Base-by-base conservation (phyloP, 140 eudicot species). In the Erigeron philadelphicus region DNA sequence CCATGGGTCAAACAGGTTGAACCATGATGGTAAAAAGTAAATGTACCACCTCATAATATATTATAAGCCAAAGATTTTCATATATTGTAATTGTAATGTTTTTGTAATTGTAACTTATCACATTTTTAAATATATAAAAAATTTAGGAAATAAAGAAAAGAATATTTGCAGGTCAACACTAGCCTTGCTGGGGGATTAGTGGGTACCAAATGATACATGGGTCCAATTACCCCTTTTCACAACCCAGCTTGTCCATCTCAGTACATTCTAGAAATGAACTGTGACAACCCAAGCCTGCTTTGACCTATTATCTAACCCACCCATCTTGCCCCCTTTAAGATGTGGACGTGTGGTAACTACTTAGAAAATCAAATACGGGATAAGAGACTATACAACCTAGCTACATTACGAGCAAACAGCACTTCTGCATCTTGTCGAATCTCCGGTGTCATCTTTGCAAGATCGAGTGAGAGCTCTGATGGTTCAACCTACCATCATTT, bases 401-500 rank as follows among this genome's bases (percentile, higher is more conserved):
- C 99, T 44, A 93, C 99, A 76, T 84, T 81, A 72, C 99, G 97
- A 25, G 99, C 99, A 82, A 89, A 89, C 47, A 93, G 68, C 6
- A 93, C 87, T 75, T 93, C 95, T 18, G 75, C 81, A 64, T 95
- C 78, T 82, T 93, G 99, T 64, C 99, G 84, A 80, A 93, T 81
- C 76, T 83, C 89, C 42, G 94, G 85, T 59, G 94, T 83, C 99
- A 93, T 93, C 85, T 93, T 87, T 63, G 97, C 93, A 63, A 93
- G 94, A 82, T 93, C 99, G 76, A 93, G 97, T 31, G 99, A 93
- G 67, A 93, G 89, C 83, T 93, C 97, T 74, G 97, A 87, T 76
- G 99, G 95, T 85, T 93, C 99, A 80, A 93, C 95, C 97, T 93
- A 82, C 52, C 74, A 84, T 50, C 63, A 65, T 67, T 60, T 1